Evolutionary conservation across 371 early-diverging fungal genomes (phyloP), one percentile per base, ranked within the genome.

Genomic region (Blakeslea trispora): DNA sequence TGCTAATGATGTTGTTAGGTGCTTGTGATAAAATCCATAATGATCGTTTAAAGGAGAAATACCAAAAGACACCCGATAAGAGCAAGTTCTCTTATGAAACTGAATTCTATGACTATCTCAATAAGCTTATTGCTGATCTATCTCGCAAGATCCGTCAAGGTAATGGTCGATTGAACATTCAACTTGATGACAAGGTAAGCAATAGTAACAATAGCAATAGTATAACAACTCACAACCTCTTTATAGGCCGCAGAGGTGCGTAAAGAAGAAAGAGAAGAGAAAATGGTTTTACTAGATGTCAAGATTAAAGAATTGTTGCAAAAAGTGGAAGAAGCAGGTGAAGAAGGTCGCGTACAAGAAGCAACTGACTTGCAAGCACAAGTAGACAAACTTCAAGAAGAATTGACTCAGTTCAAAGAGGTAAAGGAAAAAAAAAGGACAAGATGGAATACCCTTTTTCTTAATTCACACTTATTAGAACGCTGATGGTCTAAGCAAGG

Each of bases 201-300:
- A 7, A 13, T 32, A 31, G 9, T 61, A 61, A 40, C 18, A 41
- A 10, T 28, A 70, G 47, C 35, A n/a, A 19, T 4, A 11, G 5
- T n/a, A 5, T 7, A 7, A 56, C 10, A 1, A 41, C 4, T 21
- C 8, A n/a, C 2, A 4, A 6, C 17, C 17, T 18, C 15, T 41
- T 15, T 45, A 10, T 57, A 82, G 83, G 74, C 81, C 17, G 67
- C 82, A 28, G 89, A 90, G 45, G 77, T 81, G 18, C 78, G 81
- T 49, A 88, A 85, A 66, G 94, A 92, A 61, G 93, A 94, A 61
- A 79, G 82, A 50, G 86, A 90, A 57, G 94, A 94, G 67, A 82
- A 83, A 53, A 88, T 87, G 46, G 85, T 92, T 18, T 77, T 91
- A 48, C 69, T 93, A n/a, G 94, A 94, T 50, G 91, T 88, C 61